Percentiles rank a stretch among this genome's conserved stretches.
Conservation (phyloP, 208 protist genomes). For the Strigomonas culicis region DNA sequence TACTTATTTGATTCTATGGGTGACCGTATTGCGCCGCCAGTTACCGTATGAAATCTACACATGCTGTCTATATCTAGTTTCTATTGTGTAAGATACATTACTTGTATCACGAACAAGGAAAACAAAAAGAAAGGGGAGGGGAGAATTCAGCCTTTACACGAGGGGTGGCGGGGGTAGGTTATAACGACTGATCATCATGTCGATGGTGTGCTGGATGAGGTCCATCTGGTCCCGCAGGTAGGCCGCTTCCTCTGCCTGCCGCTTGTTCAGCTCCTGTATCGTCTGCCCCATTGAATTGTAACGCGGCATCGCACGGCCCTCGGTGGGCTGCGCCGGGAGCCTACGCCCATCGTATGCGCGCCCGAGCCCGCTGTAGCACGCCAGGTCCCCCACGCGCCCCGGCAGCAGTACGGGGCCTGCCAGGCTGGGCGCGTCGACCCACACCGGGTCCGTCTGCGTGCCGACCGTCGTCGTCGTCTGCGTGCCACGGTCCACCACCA, state of each 20-base stretch:
- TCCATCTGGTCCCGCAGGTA: conserved; percentile 61
- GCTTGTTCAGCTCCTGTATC: not conserved
- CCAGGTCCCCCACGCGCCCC: not conserved
- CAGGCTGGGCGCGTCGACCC: not conserved
- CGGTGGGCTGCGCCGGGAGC: not conserved
- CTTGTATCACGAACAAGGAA: conserved; percentile 1
- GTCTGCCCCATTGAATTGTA: not conserved
- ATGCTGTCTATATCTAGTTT: too few relatives aligned
- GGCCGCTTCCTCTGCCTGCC: conserved; percentile 17
- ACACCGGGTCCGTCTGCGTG: conserved; percentile 72
- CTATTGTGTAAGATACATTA: too few relatives aligned
- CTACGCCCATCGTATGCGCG: too few relatives aligned
- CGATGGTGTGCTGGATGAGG: conserved; percentile 75
- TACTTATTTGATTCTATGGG: conserved; percentile 5
- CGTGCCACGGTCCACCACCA: conserved; percentile 81
- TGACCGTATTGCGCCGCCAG: not conserved
- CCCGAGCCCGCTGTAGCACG: not conserved
- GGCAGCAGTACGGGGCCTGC: conserved; percentile 15
- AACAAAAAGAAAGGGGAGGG: not conserved
- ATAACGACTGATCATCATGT: conserved; percentile 82
- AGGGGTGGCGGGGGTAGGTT: conserved; percentile 64
- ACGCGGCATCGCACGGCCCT: conserved; percentile 11
- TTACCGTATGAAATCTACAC: not conserved
- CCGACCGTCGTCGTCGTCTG: conserved; percentile 67
- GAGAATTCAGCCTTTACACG: not conserved